Conservation (phyloP, 768 basidiomycete genomes). For the Tremella yokohamensis region DNA sequence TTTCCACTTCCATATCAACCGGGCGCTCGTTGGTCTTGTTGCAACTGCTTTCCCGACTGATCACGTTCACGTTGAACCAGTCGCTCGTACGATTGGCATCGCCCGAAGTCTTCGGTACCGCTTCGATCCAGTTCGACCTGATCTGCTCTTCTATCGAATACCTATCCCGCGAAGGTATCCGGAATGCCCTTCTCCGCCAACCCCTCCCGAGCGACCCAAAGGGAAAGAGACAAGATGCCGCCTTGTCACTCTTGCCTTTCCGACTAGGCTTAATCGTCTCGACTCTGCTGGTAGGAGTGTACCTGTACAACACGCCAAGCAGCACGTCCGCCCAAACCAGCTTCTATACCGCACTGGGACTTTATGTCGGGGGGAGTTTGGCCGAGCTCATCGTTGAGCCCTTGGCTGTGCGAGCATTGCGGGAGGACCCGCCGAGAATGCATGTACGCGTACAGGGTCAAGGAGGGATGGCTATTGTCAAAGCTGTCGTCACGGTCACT, state of each 20-base stretch:
- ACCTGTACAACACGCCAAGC: conserved; percentile 58
- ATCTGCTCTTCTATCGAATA: conserved; percentile 85
- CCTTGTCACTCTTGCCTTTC: conserved; percentile 63
- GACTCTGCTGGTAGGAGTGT: conserved; percentile 57
- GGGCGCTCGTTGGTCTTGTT: conserved; percentile 69
- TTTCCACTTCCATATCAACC: conserved; percentile 24
- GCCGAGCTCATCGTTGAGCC: conserved; percentile 80
- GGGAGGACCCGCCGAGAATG: conserved; percentile 60
- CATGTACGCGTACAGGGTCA: conserved; percentile 76
- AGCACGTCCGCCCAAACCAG: conserved; percentile 62
- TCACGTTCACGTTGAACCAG: conserved; percentile 89
- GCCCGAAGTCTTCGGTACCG: conserved; percentile 79
- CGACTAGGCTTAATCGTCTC: conserved; percentile 67
- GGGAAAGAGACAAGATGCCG: conserved; percentile 13
- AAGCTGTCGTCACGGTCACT: conserved; percentile 69
- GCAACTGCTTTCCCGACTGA: conserved; percentile 74
- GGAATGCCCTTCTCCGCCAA: conserved; percentile 74
- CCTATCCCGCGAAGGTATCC: conserved; percentile 85
- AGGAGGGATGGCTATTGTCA: conserved; percentile 71
- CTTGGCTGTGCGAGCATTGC: conserved; percentile 69
- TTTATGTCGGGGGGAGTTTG: conserved; percentile 72
- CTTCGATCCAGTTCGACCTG: conserved; percentile 90
- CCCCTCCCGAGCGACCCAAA: background rate
- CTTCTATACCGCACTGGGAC: conserved; percentile 61
- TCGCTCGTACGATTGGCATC: conserved; percentile 75